A percentile compares a stretch with the other conserved stretches of the same genome.
Evolutionary conservation across 2,329 filamentous ascomycete species (phyloP).

Genomic region (Elsinoe perseae): DNA sequence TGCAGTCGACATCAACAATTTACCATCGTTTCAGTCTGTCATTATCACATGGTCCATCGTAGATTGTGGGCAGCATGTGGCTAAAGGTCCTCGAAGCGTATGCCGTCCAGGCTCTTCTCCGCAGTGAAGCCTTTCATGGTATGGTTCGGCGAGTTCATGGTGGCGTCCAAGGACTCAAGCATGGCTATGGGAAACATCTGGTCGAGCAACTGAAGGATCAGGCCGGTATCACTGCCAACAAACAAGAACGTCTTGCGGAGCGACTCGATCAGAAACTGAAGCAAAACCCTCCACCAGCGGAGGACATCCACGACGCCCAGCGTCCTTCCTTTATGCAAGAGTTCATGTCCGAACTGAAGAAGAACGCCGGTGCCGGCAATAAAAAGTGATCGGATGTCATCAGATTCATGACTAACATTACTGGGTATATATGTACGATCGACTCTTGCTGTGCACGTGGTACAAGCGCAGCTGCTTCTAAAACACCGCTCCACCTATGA

Average conservation of each 20-base stretch:
- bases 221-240: background rate
- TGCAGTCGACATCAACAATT: background rate
- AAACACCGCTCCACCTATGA: constrained; percentile 88
- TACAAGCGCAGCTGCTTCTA: constrained; percentile 21
- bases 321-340: constrained; percentile 1
- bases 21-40: background rate
- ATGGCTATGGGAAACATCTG: constrained; percentile 43
- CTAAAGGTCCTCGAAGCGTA: constrained; percentile 1
- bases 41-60: background rate
- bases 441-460: background rate
- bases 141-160: constrained; percentile 45
- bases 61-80: background rate
- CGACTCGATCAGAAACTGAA: constrained; percentile 3
- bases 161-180: constrained; percentile 36
- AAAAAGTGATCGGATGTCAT: background rate
- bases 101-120: constrained; percentile 39
- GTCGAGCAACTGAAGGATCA: constrained; percentile 47
- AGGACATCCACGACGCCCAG: constrained; percentile 2
- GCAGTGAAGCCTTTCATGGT: constrained; percentile 49
- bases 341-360: constrained; percentile 4
- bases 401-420: background rate
- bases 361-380: background rate
- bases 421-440: background rate
- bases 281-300: background rate
- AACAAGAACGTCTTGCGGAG: background rate